phyloP scores from a whole-genome alignment of 2,329 filamentous ascomycete species.

The Cordyceps farinosa region DNA sequence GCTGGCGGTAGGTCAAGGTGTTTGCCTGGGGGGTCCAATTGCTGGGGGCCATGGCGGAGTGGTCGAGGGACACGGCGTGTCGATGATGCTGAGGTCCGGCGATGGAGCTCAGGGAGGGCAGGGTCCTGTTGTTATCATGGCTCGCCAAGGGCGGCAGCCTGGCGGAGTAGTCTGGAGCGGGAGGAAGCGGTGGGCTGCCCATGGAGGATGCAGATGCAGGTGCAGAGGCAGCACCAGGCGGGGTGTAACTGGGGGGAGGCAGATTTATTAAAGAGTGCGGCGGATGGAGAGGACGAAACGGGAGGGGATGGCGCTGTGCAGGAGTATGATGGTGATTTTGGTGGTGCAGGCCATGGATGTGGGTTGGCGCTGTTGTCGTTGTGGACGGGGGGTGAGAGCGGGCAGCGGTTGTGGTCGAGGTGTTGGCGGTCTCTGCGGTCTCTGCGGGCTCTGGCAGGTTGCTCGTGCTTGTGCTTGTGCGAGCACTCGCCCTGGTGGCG shows the following conservation, averaged over 20 bases:
- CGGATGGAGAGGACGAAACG: slow-evolving; percentile 19
- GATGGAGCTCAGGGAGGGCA: slow-evolving; percentile 37
- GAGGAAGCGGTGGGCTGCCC: slow-evolving; percentile 3
- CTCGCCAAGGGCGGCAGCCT: slow-evolving; percentile 24
- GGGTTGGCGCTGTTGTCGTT: not conserved
- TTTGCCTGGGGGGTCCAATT: slow-evolving; percentile 36
- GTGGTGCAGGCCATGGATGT: slow-evolving; percentile 21
- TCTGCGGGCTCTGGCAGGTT: not conserved
- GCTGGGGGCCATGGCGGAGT: slow-evolving; percentile 14
- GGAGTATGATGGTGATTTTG: slow-evolving; percentile 8
- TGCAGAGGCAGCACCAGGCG: not conserved
- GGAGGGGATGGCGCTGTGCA: slow-evolving; percentile 23
- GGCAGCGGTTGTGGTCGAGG: not conserved
- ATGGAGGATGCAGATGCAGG: slow-evolving; percentile 8
- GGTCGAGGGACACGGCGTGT: slow-evolving; percentile 21
- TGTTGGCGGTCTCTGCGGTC: slow-evolving; percentile 4
- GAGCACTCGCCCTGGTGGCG: slow-evolving; percentile 19
- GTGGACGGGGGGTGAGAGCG: not conserved
- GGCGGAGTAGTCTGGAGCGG: slow-evolving; percentile 27
- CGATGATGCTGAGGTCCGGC: slow-evolving; percentile 28
- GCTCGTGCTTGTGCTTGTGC: not conserved
- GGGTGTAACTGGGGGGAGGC: slow-evolving; percentile 1
- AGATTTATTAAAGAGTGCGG: slow-evolving; percentile 7
- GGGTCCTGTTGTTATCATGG: slow-evolving; percentile 29
- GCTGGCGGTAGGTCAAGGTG: slow-evolving; percentile 43